These are phyloP conservation scores for Chytridium lagenaria DNA, from an alignment of 371 early-diverging fungal genomes.

Conservation along the genomic window DNA sequence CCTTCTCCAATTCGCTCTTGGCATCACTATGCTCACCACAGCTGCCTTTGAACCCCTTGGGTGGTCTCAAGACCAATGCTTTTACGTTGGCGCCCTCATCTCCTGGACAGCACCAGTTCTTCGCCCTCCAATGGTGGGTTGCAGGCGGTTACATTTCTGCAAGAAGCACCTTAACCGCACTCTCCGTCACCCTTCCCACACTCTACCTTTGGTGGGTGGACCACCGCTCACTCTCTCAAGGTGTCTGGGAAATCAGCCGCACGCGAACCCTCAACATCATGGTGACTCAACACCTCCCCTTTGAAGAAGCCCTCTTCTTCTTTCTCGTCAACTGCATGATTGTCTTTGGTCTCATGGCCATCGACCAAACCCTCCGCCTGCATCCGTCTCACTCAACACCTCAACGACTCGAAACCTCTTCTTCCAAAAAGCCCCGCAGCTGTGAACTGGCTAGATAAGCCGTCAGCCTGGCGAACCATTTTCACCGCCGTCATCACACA, in stretches of 20 bases:
- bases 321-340: constrained; percentile 60
- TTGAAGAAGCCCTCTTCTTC: constrained; percentile 71
- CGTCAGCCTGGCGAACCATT: not conserved
- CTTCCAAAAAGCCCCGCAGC: not conserved
- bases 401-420: not conserved
- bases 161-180: constrained; percentile 41
- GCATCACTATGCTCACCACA: constrained; percentile 4
- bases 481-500: constrained; percentile 34
- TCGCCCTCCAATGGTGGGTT: constrained; percentile 62
- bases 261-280: constrained; percentile 59
- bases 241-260: constrained; percentile 63
- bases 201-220: constrained; percentile 63
- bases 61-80: constrained; percentile 25
- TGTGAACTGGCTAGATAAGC: not conserved
- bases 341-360: constrained; percentile 65
- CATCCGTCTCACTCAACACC: constrained; percentile 10
- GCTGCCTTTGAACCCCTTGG: not conserved
- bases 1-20: not conserved
- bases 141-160: constrained; percentile 62
- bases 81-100: constrained; percentile 65
- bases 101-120: constrained; percentile 64
- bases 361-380: constrained; percentile 54
- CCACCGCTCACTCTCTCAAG: constrained; percentile 56
- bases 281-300: constrained; percentile 56
- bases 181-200: constrained; percentile 56